phyloP scores from a whole-genome alignment of 495 filamentous ascomycete species.

The Penicillium cinerascens region DNA sequence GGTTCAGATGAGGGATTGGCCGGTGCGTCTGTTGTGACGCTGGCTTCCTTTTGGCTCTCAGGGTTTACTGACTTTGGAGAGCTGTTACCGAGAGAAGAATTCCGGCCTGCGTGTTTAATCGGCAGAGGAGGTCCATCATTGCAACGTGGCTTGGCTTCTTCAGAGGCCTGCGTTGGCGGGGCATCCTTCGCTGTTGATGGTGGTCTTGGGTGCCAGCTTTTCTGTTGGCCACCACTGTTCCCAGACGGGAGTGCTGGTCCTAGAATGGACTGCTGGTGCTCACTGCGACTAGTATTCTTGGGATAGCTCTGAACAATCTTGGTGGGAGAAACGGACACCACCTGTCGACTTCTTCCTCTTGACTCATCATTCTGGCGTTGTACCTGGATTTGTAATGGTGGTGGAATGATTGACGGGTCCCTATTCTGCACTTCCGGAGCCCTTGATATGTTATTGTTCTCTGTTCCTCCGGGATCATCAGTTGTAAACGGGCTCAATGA shows the following conservation, averaged over 20 bases:
- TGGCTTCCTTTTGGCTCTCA: neutral
- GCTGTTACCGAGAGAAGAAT: neutral
- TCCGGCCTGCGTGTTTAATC: conserved; percentile 12
- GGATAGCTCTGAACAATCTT: neutral
- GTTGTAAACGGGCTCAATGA: conserved; percentile 22
- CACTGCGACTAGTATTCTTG: neutral
- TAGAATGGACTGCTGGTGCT: neutral
- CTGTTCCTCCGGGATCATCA: neutral
- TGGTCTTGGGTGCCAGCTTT: neutral
- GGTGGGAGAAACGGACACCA: neutral
- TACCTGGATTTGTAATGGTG: neutral
- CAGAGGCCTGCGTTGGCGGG: neutral
- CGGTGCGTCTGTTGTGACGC: neutral
- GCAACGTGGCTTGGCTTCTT: neutral
- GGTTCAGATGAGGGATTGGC: neutral
- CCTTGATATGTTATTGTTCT: neutral
- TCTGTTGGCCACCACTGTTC: neutral
- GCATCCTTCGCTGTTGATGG: neutral
- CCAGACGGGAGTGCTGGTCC: neutral
- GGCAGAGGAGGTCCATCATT: conserved; percentile 1
- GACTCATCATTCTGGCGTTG: conserved; percentile 2
- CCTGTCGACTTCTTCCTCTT: conserved; percentile 5
- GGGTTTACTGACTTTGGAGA: neutral
- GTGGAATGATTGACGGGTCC: neutral
- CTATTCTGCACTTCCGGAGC: neutral